Evolutionary conservation across 352 stramenopile species (phyloP), one percentile per base, ranked within the genome.

Genomic region (Bremia lactucae): DNA sequence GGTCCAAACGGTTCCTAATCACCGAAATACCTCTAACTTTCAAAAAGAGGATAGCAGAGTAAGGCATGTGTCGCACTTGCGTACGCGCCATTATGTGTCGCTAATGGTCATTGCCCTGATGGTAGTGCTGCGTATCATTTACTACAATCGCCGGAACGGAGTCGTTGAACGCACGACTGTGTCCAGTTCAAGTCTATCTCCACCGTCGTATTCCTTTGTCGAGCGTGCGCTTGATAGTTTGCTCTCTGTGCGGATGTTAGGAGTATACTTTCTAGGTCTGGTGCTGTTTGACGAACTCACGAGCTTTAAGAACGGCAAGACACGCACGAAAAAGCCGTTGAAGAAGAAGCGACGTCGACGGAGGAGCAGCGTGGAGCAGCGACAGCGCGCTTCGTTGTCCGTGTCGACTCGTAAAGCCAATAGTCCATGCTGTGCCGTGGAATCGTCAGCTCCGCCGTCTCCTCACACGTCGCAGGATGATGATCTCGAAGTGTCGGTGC

Each of bases 401-500:
- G 14, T 66, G 19, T 63, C 52, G 23, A 48, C 60, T 33, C 42
- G 35, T 3, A 56, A 36, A 48, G 43, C 52, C 7, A 28, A 16
- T 7, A 53, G 31, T 19, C 49, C 55, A 31, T 41, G 24, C 8
- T 18, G 29, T 26, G 36, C 6, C 14, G 46, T 43, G 4, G 51
- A 61, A 0, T 43, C 36, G 23, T 56, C 45, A 7, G 55, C 41
- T 26, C 55, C 55, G 2, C 28, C 47, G 3, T 66, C 55, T 6
- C 54, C 55, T 21, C 46, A 63, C 20, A 53, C 49, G 15, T 68
- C 58, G 1, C 56, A 68, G 28, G 58, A 79, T 10, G 68, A 81
- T 15, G 68, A 83, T 38, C 54, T 87, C 4, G 68, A 83, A 36
- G 72, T 85, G 13, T 55, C 62, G 6, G 68, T 83, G 23, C 68